Evolutionary conservation across 2,329 filamentous ascomycete species (phyloP).

Genomic region (Dactylonectria macrodidyma): DNA sequence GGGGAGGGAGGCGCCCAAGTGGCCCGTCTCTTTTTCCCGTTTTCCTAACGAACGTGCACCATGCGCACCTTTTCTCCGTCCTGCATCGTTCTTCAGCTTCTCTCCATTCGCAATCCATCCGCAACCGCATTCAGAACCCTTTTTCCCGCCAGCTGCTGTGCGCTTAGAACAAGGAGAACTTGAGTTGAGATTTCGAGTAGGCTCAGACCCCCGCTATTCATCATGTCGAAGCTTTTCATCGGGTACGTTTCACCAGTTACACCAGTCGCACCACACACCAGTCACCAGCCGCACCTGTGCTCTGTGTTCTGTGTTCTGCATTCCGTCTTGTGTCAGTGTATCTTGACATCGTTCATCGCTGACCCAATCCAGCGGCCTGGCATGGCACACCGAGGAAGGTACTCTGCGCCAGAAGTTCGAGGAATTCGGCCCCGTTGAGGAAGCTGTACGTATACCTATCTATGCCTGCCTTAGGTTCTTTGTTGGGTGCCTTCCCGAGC

Average conservation of each 20-base stretch:
- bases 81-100: slow-evolving; percentile 8
- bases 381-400: slow-evolving; percentile 96
- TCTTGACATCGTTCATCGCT: slow-evolving; percentile 33
- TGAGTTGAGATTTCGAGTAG: slow-evolving; percentile 33
- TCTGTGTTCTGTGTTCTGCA: slow-evolving; percentile 1
- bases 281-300: neutral
- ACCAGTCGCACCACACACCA: neutral
- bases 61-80: slow-evolving; percentile 13
- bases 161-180: slow-evolving; percentile 18
- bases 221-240: slow-evolving; percentile 95
- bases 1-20: slow-evolving; percentile 22
- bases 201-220: slow-evolving; percentile 44
- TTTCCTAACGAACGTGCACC: slow-evolving; percentile 1
- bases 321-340: no score
- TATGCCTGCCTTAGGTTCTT: slow-evolving; percentile 15
- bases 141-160: slow-evolving; percentile 21
- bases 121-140: neutral
- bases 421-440: slow-evolving; percentile 90
- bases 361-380: slow-evolving; percentile 80
- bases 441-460: slow-evolving; percentile 81
- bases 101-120: neutral
- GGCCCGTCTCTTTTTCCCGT: slow-evolving; percentile 19
- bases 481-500: slow-evolving; percentile 31
- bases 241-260: slow-evolving; percentile 72
- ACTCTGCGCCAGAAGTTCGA: slow-evolving; percentile 93